Base-by-base conservation (phyloP, 2,329 filamentous ascomycete species). In the Trichoderma endophyticum region DNA sequence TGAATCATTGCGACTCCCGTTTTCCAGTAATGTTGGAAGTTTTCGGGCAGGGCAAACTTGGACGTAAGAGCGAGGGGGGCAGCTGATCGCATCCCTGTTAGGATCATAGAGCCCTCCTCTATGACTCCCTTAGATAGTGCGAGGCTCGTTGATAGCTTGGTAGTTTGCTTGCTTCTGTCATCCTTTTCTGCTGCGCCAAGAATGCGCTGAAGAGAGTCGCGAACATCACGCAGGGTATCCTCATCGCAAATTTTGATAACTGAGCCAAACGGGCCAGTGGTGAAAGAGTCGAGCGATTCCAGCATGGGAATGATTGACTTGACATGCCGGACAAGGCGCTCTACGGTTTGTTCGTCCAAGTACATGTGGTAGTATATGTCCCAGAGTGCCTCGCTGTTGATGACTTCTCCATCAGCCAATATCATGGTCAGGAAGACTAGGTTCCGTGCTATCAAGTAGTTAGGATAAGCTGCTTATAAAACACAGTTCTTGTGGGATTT, bases 321-420 rank as follows among this genome's bases (percentile, higher is more conserved):
- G 0, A 83, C 79, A 70, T 89, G 87, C 1, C 71, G 26, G 2
- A 77, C 70, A 3, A 90, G 77, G 3, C 83, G 26, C 1, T 76
- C 30, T 0, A 83, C 74, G 3, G 84, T 80, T 3, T 77, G 59
- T 0, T 80, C 73, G 62, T 84, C 81, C 6, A 91, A 73, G 48
- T 82, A 83, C 4, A 87, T 75, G 74, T 89, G 82, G 77, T 89
- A 89, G 78, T 88, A 91, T 43, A 87, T 79, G 71, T 86, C 83
- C 87, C 87, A 90, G 4, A 86, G 78, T 8, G 75, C 67, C 2
- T 81, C 77, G 1, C 73, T 65, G 14, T 76, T 72, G 30, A 77
- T 54, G 26, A 73, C 74, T 0, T 79, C 71, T 7, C 77, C 71
- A 32, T 80, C 75, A n/a, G 87, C 86, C 7, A 86, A 64, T 51